Base-by-base conservation (phyloP, 2,329 filamentous ascomycete genomes). In the Neopestalotiopsis sp. region DNA sequence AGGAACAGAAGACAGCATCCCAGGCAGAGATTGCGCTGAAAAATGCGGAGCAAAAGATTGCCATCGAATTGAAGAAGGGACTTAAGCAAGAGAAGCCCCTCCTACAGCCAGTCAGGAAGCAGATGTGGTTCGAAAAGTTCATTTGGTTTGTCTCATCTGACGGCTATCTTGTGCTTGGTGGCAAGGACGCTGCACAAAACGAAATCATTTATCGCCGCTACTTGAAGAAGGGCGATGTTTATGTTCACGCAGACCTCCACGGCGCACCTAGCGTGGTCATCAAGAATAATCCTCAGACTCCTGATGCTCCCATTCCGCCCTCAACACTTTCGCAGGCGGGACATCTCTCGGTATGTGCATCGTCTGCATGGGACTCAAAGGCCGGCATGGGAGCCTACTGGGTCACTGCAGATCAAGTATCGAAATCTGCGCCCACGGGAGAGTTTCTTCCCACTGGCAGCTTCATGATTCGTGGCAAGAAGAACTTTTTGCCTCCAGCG, bases 71-170 rank as follows among this genome's bases (percentile, higher is more conserved):
- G 28, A 97, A 93, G 81, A 95, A 94, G 75, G 92, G 91, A 0
- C 81, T 98, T 68, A 97, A 97, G 82, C 92, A 96, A 77, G 96
- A 98, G 81, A 98, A 97, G 79, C 91, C 94, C 24, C 84, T 97
- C 1, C 83, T 98, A 10, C 90, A 95, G 60, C 94, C 92, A 0
- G 91, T 97, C 9, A 89, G 96, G 68, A 92, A 91, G 75, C 92
- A 91, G 72, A 88, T 95, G 75, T 99, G 96, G 96, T 99, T 98
- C 74, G 96, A 99, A 76, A 99, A 99, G 80, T 99, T 97, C 75
- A 85, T 91, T 34, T 98, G 94, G 87, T 99, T 99, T 81, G 89
- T 98, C 74, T 98, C 95, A 0, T 97, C 94, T 0, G 96, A 99
- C 76, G 95, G 95, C 4, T 98, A 98, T 78, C 86, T 99, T 5